Conservation (phyloP, 2,329 filamentous ascomycete genomes). For the Xylariales sp. region DNA sequence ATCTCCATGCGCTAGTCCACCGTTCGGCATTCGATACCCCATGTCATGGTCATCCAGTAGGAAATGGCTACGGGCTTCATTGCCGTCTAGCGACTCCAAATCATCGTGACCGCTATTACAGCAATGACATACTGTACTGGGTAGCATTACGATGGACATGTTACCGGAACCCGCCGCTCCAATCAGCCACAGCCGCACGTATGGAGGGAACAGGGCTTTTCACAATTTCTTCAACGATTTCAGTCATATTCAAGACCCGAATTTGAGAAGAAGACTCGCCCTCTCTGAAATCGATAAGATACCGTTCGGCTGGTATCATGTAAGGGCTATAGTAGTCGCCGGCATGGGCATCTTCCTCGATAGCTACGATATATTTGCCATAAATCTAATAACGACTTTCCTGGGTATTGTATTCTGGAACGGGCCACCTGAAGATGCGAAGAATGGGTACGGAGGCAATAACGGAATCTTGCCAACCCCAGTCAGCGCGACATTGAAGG, state of each 20-base stretch:
- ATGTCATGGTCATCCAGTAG: too few species aligned
- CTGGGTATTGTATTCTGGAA: constrained; percentile 75
- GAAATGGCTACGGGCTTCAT: too few species aligned
- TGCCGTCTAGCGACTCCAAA: too few species aligned
- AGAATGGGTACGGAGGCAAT: constrained; percentile 45
- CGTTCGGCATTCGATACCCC: too few species aligned
- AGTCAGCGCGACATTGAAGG: constrained; percentile 72
- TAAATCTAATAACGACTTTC: constrained; percentile 67
- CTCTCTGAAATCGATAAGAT: constrained; percentile 77
- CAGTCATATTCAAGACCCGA: constrained; percentile 64
- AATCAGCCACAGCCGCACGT: constrained; percentile 35
- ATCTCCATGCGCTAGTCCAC: too few species aligned
- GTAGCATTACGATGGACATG: constrained; percentile 33
- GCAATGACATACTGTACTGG: too few species aligned
- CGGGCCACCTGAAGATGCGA: constrained; percentile 29
- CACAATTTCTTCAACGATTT: constrained; percentile 72
- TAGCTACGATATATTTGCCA: constrained; percentile 77
- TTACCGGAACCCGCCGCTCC: constrained; percentile 37
- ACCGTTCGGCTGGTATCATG: constrained; percentile 70
- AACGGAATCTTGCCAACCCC: constrained; percentile 55
- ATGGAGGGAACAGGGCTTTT: constrained; percentile 64
- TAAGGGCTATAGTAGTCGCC: constrained; percentile 69
- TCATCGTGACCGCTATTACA: too few species aligned
- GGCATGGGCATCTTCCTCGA: constrained; percentile 83
- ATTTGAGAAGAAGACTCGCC: constrained; percentile 68